Percentiles rank a stretch among this genome's conserved stretches.
Evolutionary conservation across 202 grass and related monocot genomes (phyloP).

Genomic region (Miscanthus sacchariflorus): DNA sequence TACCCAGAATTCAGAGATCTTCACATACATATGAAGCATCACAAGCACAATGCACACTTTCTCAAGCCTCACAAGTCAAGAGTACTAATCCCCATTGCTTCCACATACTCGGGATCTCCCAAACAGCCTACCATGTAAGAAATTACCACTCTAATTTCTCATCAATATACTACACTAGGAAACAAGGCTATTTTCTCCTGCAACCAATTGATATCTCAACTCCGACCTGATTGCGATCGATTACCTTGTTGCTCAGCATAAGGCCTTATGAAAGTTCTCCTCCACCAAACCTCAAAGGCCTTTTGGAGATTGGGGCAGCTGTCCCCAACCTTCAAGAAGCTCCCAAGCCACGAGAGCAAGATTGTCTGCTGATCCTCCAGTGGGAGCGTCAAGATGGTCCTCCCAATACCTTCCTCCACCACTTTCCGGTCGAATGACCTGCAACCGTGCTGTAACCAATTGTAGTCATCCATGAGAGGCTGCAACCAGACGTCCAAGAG

Average conservation of each 20-base stretch:
- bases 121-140: constrained; percentile 38
- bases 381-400: constrained; percentile 82
- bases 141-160: constrained; percentile 34
- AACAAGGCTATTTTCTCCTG: neutral
- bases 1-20: constrained; percentile 37
- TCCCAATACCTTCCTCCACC: constrained; percentile 87
- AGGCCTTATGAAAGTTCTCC: constrained; percentile 85
- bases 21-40: constrained; percentile 33
- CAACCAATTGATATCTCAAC: constrained; percentile 30
- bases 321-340: constrained; percentile 76
- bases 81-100: constrained; percentile 31
- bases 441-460: constrained; percentile 84
- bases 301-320: constrained; percentile 94
- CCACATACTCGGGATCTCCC: constrained; percentile 14
- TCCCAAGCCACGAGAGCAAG: constrained; percentile 80
- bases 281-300: constrained; percentile 98
- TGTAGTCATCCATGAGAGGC: constrained; percentile 94
- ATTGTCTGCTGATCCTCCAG: constrained; percentile 86
- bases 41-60: constrained; percentile 43
- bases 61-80: constrained; percentile 36
- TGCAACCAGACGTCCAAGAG: constrained; percentile 85
- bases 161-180: constrained; percentile 31
- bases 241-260: constrained; percentile 54
- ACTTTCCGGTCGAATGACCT: constrained; percentile 83
- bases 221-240: constrained; percentile 29